These are phyloP conservation scores for Cylindrotheca closterium DNA, from an alignment of 108 stramenopile genomes.

Conservation along the genomic window DNA sequence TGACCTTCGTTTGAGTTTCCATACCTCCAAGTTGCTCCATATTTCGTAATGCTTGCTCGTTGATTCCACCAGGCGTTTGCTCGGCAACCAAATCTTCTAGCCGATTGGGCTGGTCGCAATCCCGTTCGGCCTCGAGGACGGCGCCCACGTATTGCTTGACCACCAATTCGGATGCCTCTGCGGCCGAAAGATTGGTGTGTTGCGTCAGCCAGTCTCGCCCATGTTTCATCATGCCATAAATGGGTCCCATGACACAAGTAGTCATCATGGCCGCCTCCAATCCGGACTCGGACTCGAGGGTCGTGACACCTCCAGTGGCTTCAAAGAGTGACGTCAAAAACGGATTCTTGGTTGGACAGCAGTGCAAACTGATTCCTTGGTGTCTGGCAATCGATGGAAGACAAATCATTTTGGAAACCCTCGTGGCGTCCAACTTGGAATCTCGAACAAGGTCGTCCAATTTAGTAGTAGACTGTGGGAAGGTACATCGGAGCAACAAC, in stretches of 20 bases:
- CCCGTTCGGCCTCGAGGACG: slow-evolving; percentile 55
- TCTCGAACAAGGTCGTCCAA: slow-evolving; percentile 23
- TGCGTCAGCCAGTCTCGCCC: slow-evolving; percentile 64
- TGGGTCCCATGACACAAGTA: slow-evolving; percentile 64
- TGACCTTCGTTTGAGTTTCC: slow-evolving; percentile 48
- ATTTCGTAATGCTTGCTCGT: slow-evolving; percentile 76
- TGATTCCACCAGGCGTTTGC: slow-evolving; percentile 85
- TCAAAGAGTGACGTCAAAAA: slow-evolving; percentile 19
- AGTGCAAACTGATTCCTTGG: slow-evolving; percentile 45
- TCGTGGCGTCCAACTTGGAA: slow-evolving; percentile 21
- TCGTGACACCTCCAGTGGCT: slow-evolving; percentile 52
- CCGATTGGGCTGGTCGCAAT: slow-evolving; percentile 37
- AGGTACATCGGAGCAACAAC: not conserved
- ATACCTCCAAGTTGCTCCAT: slow-evolving; percentile 52
- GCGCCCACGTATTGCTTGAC: slow-evolving; percentile 58
- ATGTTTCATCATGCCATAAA: slow-evolving; percentile 68
- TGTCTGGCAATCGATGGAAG: slow-evolving; percentile 61
- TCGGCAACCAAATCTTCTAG: slow-evolving; percentile 80
- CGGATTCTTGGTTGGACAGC: slow-evolving; percentile 8
- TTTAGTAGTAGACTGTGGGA: slow-evolving; percentile 33
- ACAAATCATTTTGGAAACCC: slow-evolving; percentile 85
- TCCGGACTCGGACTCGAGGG: slow-evolving; percentile 48
- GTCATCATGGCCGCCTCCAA: slow-evolving; percentile 72
- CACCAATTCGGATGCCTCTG: slow-evolving; percentile 48
- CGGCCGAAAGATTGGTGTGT: slow-evolving; percentile 31